Conservation (phyloP, 805 yeast species). For the Myxozyma nipponensis region DNA sequence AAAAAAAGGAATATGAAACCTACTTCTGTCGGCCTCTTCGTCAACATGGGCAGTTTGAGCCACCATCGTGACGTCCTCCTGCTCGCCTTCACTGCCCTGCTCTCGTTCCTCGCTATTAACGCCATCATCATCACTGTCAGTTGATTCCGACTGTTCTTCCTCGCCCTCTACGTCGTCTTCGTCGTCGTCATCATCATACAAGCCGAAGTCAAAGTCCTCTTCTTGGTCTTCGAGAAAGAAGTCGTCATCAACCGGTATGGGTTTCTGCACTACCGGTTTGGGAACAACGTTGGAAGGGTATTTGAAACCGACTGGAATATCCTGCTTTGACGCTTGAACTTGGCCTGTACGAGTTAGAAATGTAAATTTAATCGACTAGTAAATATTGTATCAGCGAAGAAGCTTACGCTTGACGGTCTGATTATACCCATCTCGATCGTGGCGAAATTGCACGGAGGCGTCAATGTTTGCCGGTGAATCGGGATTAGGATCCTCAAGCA, state of each 20-base stretch:
- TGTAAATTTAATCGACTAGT: neutral
- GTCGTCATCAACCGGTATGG: slow-evolving; percentile 68
- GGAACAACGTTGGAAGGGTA: slow-evolving; percentile 62
- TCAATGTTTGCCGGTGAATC: slow-evolving; percentile 94
- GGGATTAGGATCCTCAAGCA: slow-evolving; percentile 90
- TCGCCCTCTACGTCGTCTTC: slow-evolving; percentile 56
- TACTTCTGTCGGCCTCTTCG: too few species aligned
- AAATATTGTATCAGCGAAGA: neutral
- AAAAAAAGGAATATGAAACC: too few species aligned
- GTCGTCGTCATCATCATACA: slow-evolving; percentile 51
- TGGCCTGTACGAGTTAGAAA: neutral
- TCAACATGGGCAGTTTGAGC: too few species aligned
- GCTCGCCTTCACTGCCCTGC: slow-evolving; percentile 45
- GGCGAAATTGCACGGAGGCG: slow-evolving; percentile 87
- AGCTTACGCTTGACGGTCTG: slow-evolving; percentile 48
- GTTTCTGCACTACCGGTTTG: slow-evolving; percentile 35
- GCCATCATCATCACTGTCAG: slow-evolving; percentile 51
- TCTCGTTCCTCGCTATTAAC: slow-evolving; percentile 11
- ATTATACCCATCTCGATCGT: slow-evolving; percentile 70
- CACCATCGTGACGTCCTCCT: slow-evolving; percentile 13
- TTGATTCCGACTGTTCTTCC: too few species aligned
- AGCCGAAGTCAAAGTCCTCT: slow-evolving; percentile 4
- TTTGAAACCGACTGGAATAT: slow-evolving; percentile 82
- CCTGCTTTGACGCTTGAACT: slow-evolving; percentile 67
- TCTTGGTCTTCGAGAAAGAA: slow-evolving; percentile 60